Percentiles rank a stretch among this genome's conserved stretches.
Conservation (phyloP, 139 green algal genomes). For the Chlorella sp. region DNA sequence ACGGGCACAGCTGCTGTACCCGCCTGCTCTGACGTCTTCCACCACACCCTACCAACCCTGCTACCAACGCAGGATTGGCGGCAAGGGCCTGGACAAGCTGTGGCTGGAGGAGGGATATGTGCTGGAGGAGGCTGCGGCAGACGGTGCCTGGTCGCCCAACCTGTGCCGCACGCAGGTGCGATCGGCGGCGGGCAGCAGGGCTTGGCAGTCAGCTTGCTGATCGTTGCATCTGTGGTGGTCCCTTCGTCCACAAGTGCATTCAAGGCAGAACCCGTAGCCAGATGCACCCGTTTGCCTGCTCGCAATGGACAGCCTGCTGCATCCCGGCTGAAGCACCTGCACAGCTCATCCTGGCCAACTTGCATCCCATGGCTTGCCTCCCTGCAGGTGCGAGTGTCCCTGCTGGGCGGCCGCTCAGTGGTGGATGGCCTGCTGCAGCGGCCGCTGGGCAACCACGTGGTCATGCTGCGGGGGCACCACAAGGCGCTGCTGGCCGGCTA, state of each 20-base stretch:
- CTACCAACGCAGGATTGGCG: not conserved
- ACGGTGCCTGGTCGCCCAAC: not conserved
- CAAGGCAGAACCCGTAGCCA: not conserved
- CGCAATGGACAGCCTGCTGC: too few relatives aligned
- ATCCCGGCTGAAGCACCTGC: not conserved
- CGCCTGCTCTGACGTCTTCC: too few relatives aligned
- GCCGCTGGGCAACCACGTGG: slow-evolving; percentile 14
- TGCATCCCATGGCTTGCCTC: not conserved
- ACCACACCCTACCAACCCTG: too few relatives aligned
- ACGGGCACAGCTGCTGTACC: too few relatives aligned
- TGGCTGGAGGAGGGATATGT: slow-evolving; percentile 19
- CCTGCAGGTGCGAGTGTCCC: not conserved
- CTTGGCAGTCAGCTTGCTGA: not conserved
- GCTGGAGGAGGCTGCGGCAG: not conserved
- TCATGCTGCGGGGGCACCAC: slow-evolving; percentile 17
- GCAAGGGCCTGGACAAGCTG: not conserved
- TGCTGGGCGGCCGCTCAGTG: not conserved
- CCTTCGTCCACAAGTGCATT: too few relatives aligned
- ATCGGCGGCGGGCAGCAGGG: not conserved
- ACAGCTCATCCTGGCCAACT: not conserved
- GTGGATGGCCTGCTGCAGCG: slow-evolving; percentile 22
- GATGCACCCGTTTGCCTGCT: not conserved
- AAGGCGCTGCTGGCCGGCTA: not conserved
- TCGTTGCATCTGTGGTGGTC: too few relatives aligned
- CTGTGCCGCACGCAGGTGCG: slow-evolving; percentile 22